phyloP scores from a whole-genome alignment of 441 rosid species.

The Syzygium syzygioides region DNA sequence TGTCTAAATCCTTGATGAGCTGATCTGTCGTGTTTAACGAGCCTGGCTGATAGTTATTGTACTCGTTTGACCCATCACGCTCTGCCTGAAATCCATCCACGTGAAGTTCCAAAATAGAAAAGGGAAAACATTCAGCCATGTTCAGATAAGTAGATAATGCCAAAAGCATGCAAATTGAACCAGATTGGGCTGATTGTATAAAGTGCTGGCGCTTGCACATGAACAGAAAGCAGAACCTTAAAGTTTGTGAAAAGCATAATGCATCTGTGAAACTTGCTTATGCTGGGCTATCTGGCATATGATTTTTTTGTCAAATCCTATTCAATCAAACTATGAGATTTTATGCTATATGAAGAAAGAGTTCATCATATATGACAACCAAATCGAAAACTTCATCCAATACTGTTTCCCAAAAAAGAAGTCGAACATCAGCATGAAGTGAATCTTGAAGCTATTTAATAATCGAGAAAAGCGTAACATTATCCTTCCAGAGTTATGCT shows the following conservation, averaged over 20 bases:
- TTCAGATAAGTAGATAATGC: background rate
- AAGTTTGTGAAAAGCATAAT: background rate
- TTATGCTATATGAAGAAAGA: background rate
- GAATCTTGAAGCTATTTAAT: background rate
- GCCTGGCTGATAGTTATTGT: conserved; percentile 80
- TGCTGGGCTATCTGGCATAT: background rate
- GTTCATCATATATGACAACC: background rate
- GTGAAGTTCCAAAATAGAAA: background rate
- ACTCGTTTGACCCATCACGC: conserved; percentile 91
- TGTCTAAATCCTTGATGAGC: conserved; percentile 53
- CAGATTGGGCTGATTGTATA: background rate
- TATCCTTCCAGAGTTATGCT: background rate
- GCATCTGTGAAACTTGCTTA: background rate
- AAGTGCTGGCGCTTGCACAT: background rate
- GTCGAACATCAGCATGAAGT: background rate
- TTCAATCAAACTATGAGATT: background rate
- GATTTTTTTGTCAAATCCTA: background rate
- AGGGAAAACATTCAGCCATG: background rate
- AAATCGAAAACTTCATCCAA: background rate
- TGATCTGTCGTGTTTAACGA: conserved; percentile 87
- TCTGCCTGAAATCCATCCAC: conserved; percentile 54
- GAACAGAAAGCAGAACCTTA: background rate
- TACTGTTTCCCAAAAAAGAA: background rate
- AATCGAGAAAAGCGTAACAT: background rate
- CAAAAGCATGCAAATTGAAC: background rate